phyloP scores from a whole-genome alignment of 768 basidiomycete species.

The Baorangia bicolor region DNA sequence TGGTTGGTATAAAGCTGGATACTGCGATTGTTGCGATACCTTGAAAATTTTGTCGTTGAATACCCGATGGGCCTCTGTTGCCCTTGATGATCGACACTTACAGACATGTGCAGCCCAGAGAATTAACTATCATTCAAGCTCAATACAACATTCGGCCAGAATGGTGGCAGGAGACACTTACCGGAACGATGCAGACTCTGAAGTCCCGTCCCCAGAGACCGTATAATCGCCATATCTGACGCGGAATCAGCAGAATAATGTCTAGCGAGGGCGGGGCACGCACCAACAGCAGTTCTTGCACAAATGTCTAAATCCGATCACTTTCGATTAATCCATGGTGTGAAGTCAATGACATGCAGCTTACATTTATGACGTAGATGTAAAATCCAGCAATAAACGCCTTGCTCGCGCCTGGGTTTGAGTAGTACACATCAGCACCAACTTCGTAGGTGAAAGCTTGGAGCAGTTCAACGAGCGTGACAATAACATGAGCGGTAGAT shows the following conservation, averaged over 20 bases:
- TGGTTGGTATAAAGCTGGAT: conserved; percentile 13
- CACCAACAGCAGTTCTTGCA: conserved; percentile 20
- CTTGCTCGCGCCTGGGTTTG: background rate
- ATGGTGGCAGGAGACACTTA: background rate
- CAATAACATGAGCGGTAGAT: conserved; percentile 13
- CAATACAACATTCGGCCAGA: background rate
- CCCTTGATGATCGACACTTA: conserved; percentile 5
- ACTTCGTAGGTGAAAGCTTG: conserved; percentile 11
- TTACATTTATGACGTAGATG: conserved; percentile 22
- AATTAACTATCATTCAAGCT: conserved; percentile 8
- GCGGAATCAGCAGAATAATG: background rate
- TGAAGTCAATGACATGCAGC: background rate
- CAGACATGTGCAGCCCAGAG: conserved; percentile 18
- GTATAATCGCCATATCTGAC: conserved; percentile 25
- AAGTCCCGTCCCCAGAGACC: conserved; percentile 13
- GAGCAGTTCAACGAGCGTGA: conserved; percentile 13
- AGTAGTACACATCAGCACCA: conserved; percentile 8
- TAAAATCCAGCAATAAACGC: conserved; percentile 15
- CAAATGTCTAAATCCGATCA: conserved; percentile 8
- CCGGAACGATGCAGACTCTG: conserved; percentile 15
- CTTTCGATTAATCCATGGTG: background rate
- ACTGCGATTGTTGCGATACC: conserved; percentile 17
- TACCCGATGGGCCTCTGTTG: background rate
- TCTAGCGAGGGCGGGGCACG: background rate
- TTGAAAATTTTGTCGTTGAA: background rate